Percentiles rank a stretch among this genome's conserved stretches.
phyloP scores from a whole-genome alignment of 2,329 filamentous ascomycete species.

The Pyrenophora seminiperda region DNA sequence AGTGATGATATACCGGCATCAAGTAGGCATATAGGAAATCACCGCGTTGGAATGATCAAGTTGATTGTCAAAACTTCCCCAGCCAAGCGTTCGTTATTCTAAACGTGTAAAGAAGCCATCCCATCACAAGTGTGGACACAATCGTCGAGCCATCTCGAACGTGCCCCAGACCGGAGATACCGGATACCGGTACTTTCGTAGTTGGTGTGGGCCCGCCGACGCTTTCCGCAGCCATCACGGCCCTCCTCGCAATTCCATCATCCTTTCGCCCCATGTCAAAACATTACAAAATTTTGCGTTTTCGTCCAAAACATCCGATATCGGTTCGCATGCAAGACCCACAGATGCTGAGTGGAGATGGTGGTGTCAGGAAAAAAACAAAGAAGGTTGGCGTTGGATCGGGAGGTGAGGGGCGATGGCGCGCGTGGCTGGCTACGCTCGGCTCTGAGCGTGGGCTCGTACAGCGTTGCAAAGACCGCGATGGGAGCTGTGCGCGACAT shows the following conservation, averaged over 20 bases:
- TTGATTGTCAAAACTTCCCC: too few relatives aligned
- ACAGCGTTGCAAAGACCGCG: slow-evolving; percentile 9
- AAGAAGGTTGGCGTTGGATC: slow-evolving; percentile 9
- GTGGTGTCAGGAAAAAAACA: slow-evolving; percentile 12
- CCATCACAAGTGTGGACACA: too few relatives aligned
- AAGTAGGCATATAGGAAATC: too few relatives aligned
- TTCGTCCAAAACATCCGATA: slow-evolving; percentile 19
- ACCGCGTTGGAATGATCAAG: too few relatives aligned
- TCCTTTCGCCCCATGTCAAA: slow-evolving; percentile 5
- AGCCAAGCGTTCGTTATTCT: too few relatives aligned
- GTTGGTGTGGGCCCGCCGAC: slow-evolving; percentile 24
- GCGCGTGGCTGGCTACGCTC: slow-evolving; percentile 23
- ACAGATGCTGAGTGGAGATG: slow-evolving; percentile 15
- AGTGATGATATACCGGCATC: too few relatives aligned
- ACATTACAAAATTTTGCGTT: slow-evolving; percentile 13
- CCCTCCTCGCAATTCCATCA: slow-evolving; percentile 17
- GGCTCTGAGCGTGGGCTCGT: slow-evolving; percentile 18
- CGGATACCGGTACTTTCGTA: too few relatives aligned
- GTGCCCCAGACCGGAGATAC: too few relatives aligned
- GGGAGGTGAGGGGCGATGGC: slow-evolving; percentile 10
- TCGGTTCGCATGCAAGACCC: slow-evolving; percentile 16
- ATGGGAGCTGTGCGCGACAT: slow-evolving; percentile 8
- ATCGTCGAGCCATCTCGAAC: too few relatives aligned
- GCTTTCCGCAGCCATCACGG: slow-evolving; percentile 25
- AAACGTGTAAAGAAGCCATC: too few relatives aligned